Evolutionary conservation across 768 basidiomycete species (phyloP).

Genomic region (Termitomyces sp.): DNA sequence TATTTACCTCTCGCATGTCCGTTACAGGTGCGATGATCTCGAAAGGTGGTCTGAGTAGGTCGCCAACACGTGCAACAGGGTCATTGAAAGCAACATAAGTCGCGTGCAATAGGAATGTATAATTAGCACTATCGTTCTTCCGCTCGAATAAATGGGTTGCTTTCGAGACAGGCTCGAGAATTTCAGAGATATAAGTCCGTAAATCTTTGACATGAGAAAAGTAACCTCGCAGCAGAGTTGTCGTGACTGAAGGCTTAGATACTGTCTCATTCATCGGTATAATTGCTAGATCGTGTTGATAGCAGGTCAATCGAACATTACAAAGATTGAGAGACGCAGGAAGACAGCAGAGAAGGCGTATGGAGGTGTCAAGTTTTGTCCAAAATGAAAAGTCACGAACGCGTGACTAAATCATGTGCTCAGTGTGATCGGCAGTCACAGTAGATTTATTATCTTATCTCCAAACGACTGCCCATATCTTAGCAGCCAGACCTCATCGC

Average conservation of each 20-base stretch:
- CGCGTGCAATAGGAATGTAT: slow-evolving; percentile 36
- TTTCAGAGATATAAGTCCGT: slow-evolving; percentile 34
- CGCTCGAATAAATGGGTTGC: slow-evolving; percentile 9
- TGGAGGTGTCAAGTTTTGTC: too few species aligned
- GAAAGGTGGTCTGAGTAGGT: slow-evolving; percentile 20
- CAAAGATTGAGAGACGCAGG: neutral
- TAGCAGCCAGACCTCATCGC: neutral
- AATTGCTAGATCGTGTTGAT: neutral
- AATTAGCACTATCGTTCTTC: slow-evolving; percentile 26
- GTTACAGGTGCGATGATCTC: slow-evolving; percentile 36
- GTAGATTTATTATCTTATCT: neutral
- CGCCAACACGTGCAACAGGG: neutral
- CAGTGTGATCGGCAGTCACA: neutral
- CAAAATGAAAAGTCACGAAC: slow-evolving; percentile 8
- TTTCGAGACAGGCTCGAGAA: slow-evolving; percentile 23
- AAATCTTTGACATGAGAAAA: slow-evolving; percentile 39
- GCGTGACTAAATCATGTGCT: slow-evolving; percentile 8
- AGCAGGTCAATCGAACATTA: neutral
- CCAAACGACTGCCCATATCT: too few species aligned
- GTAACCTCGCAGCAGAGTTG: slow-evolving; percentile 39
- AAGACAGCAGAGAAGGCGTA: neutral
- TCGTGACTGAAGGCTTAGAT: slow-evolving; percentile 10
- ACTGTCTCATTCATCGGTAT: neutral
- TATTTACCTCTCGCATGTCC: slow-evolving; percentile 51
- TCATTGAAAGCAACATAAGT: slow-evolving; percentile 43